Percentiles rank a stretch among this genome's conserved stretches.
phyloP scores from a whole-genome alignment of 768 basidiomycete species.

The Termitomyces sp. region DNA sequence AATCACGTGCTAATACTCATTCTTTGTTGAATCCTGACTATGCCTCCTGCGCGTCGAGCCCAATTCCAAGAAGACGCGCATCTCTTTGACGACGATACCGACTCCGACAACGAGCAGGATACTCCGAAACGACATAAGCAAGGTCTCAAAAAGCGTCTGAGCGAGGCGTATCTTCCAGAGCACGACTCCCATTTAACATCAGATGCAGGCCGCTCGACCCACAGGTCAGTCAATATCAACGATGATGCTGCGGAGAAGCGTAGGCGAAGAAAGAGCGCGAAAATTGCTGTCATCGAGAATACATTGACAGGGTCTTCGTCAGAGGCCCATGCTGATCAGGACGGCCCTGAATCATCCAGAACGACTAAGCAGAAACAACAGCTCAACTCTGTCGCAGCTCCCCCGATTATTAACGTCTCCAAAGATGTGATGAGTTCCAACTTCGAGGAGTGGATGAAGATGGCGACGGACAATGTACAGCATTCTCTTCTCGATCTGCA shows the following conservation, averaged over 20 bases:
- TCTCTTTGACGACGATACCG: constrained; percentile 31
- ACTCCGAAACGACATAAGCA: constrained; percentile 35
- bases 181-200: constrained; percentile 35
- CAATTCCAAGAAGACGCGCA: constrained; percentile 30
- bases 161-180: constrained; percentile 49
- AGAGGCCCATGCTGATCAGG: constrained; percentile 32
- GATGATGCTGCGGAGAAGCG: constrained; percentile 89
- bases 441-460: constrained; percentile 99
- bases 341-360: constrained; percentile 38
- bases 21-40: constrained; percentile 35
- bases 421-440: constrained; percentile 88
- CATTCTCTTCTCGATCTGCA: constrained; percentile 4
- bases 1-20: constrained; percentile 30
- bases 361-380: constrained; percentile 56
- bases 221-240: constrained; percentile 58
- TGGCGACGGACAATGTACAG: constrained; percentile 96
- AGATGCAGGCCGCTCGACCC: constrained; percentile 30
- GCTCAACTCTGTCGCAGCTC: constrained; percentile 55
- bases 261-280: constrained; percentile 73
- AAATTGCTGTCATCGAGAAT: constrained; percentile 51
- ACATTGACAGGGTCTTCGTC: constrained; percentile 59
- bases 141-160: constrained; percentile 52
- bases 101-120: constrained; percentile 33
- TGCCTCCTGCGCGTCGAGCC: constrained; percentile 35
- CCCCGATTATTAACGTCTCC: constrained; percentile 55